Evolutionary conservation across 2,329 filamentous ascomycete species (phyloP), one percentile per base, ranked within the genome.

Genomic region (Magnaporthiopsis incrustans): DNA sequence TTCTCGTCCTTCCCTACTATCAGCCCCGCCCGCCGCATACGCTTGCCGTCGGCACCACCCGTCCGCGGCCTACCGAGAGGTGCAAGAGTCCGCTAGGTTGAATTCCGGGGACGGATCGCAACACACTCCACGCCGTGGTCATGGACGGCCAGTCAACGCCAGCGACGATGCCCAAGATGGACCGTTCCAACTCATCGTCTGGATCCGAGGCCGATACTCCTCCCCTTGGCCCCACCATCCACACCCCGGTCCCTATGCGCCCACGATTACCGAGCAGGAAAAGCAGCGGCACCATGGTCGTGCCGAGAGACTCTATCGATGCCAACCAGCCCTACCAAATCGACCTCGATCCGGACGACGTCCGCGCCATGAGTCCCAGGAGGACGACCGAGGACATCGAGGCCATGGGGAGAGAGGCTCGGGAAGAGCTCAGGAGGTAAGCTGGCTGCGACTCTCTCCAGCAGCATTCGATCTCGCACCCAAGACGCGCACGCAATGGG

Each of bases 331-430:
- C 90, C 50, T 79, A 88, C 66, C 88, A 91, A 67, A 85, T 89
- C 67, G 84, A 91, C 67, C 90, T 92, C 70, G 91, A 92, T 32
- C 89, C 92, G 30, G 90, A 92, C 74, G 93, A 97, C 75, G 93
- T 95, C 67, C 82, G 94, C 71, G 90, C 92, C 66, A 98, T 99
- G 94, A 97, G 93, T 74, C 94, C 94, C 2, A 83, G 94, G 69
- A 82, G 94, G 71, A 97, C 92, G 68, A 96, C 89, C 71, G 92
- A 95, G 72, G 94, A 98, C 73, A 85, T 97, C 63, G 91, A 97
- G 76, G 89, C 88, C 73, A 84, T 98, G 75, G 90, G 92, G 70
- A 88, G 90, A 71, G 91, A 94, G 72, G 92, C 93, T 53, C 82
- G 93, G 64, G 83, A 84, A 69, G 85, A 88, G 70, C 74, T 88